These are phyloP conservation scores for Beauveria caledonica DNA, from an alignment of 2,329 filamentous ascomycete genomes.

Conservation along the genomic window DNA sequence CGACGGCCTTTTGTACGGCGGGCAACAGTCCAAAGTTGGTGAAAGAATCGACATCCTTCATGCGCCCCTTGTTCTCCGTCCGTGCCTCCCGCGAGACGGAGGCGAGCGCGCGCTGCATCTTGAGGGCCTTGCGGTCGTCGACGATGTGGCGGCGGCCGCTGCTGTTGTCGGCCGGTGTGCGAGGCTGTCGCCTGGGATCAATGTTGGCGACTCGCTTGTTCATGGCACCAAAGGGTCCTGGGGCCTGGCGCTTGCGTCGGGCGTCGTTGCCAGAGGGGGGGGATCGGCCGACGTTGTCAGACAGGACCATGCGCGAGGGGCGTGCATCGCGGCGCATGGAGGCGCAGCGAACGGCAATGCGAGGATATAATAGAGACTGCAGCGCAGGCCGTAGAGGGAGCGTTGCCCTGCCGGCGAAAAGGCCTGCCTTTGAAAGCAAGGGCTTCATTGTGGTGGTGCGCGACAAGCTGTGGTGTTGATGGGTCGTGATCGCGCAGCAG, in stretches of 20 bases:
- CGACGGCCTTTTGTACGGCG: slow-evolving; percentile 60
- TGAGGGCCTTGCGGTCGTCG: slow-evolving; percentile 63
- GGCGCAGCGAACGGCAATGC: background rate
- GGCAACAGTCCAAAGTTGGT: slow-evolving; percentile 72
- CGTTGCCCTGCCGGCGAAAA: background rate
- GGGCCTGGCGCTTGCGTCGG: slow-evolving; percentile 29
- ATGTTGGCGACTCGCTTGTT: slow-evolving; percentile 43
- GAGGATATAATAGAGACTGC: background rate
- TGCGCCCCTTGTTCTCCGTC: slow-evolving; percentile 39
- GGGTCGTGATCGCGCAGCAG: background rate
- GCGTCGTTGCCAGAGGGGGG: slow-evolving; percentile 26
- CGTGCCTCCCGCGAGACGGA: slow-evolving; percentile 58
- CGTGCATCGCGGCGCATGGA: slow-evolving; percentile 5
- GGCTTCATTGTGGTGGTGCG: slow-evolving; percentile 5
- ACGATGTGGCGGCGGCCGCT: slow-evolving; percentile 25
- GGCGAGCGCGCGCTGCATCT: slow-evolving; percentile 80
- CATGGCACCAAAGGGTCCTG: slow-evolving; percentile 48
- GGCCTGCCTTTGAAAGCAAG: background rate
- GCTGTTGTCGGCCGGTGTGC: slow-evolving; percentile 15
- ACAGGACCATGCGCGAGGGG: slow-evolving; percentile 48
- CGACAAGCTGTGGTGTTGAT: background rate
- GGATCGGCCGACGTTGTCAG: slow-evolving; percentile 40
- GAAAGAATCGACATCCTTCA: slow-evolving; percentile 60
- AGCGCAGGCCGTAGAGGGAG: background rate
- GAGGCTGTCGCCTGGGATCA: slow-evolving; percentile 18